A percentile compares a stretch with the other conserved stretches of the same genome.
Evolutionary conservation across 2,329 filamentous ascomycete genomes (phyloP).

Genomic region (Pseudogymnoascus sp.): DNA sequence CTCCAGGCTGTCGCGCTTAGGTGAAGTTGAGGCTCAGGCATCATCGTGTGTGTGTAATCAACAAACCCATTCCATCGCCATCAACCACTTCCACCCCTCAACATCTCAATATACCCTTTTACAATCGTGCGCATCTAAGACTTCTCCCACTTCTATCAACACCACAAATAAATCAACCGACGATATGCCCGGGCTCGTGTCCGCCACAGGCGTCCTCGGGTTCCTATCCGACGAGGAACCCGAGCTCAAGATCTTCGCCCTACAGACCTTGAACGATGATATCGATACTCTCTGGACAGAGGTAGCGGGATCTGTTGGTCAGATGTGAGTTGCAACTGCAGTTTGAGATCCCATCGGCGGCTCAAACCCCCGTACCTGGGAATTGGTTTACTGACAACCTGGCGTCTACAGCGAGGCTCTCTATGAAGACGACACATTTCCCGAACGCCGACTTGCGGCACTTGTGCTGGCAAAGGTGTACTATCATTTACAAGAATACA

Average conservation of each 20-base stretch:
- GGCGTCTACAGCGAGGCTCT: conserved; percentile 67
- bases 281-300: conserved; percentile 98
- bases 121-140: not conserved
- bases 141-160: conserved; percentile 7
- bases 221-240: conserved; percentile 92
- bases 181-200: conserved; percentile 85
- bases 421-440: conserved; percentile 93
- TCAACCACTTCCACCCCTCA: not conserved
- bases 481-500: conserved; percentile 97
- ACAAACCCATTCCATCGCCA: conserved; percentile 9
- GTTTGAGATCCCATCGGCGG: not conserved
- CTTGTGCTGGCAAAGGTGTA: conserved; percentile 96
- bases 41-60: conserved; percentile 6
- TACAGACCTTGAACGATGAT: conserved; percentile 91
- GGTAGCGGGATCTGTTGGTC: conserved; percentile 81
- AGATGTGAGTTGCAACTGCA: conserved; percentile 61
- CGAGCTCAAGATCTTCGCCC: conserved; percentile 87
- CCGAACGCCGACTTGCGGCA: conserved; percentile 86
- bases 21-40: conserved; percentile 7
- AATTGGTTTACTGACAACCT: conserved; percentile 15
- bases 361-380: not conserved
- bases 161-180: not conserved
- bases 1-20: conserved; percentile 7
- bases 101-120: not conserved
- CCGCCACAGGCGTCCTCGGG: conserved; percentile 87